A percentile compares a stretch with the other conserved stretches of the same genome.
Conservation (phyloP, 2,329 filamentous ascomycete genomes). For the Myriosclerotinia curreyana region DNA sequence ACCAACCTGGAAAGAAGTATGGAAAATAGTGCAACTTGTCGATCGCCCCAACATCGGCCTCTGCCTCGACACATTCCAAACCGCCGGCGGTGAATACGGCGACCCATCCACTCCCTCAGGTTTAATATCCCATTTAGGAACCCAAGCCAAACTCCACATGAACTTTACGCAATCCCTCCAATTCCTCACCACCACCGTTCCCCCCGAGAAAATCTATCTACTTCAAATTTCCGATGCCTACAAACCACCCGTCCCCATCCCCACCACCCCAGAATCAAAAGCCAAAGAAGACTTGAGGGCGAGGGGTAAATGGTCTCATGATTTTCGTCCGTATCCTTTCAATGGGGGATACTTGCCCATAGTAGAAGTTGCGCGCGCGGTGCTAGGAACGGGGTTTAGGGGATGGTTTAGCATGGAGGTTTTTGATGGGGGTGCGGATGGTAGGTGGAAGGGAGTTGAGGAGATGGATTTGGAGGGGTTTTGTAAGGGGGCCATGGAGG, state of each 20-base stretch:
- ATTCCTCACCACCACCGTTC: slow-evolving; percentile 55
- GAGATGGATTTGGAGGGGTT: slow-evolving; percentile 44
- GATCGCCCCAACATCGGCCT: slow-evolving; percentile 66
- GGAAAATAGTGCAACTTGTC: slow-evolving; percentile 62
- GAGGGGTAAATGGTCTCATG: slow-evolving; percentile 67
- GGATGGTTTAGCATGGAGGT: slow-evolving; percentile 66
- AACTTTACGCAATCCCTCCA: slow-evolving; percentile 54
- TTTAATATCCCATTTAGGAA: slow-evolving; percentile 48
- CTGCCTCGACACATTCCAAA: slow-evolving; percentile 77
- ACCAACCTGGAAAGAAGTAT: slow-evolving; percentile 65
- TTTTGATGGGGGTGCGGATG: slow-evolving; percentile 59
- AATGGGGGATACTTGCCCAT: slow-evolving; percentile 66
- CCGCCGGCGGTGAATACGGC: slow-evolving; percentile 67
- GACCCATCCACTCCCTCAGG: slow-evolving; percentile 66
- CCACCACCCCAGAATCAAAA: slow-evolving; percentile 40
- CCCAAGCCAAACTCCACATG: slow-evolving; percentile 45
- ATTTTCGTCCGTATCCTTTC: slow-evolving; percentile 66
- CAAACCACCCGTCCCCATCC: slow-evolving; percentile 55
- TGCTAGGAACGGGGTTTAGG: slow-evolving; percentile 64
- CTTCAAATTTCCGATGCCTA: slow-evolving; percentile 76
- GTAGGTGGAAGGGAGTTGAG: slow-evolving; percentile 47
- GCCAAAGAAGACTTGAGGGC: slow-evolving; percentile 51
- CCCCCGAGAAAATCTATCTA: slow-evolving; percentile 68
- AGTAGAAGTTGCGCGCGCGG: slow-evolving; percentile 62
- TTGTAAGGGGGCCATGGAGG: slow-evolving; percentile 49